These are phyloP conservation scores for Penicillium manginii DNA, from an alignment of 495 filamentous ascomycete species.

Conservation along the genomic window DNA sequence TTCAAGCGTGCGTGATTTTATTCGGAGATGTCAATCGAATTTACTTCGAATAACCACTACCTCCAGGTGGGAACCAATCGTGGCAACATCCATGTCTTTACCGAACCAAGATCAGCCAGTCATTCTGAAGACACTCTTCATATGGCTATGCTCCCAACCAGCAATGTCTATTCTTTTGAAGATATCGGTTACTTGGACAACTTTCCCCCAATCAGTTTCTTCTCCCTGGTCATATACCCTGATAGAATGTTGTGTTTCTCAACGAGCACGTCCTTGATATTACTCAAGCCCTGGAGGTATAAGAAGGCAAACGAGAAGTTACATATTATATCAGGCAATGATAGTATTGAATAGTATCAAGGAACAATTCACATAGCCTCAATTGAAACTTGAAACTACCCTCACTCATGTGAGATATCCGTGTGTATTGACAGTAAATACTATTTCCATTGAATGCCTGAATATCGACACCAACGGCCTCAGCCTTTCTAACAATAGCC, in stretches of 20 bases:
- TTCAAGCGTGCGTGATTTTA: no score
- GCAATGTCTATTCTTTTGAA: not conserved
- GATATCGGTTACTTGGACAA: not conserved
- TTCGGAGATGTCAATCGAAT: no score
- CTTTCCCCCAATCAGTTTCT: not conserved
- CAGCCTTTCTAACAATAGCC: slow-evolving; percentile 70
- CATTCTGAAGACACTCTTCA: not conserved
- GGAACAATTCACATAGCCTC: not conserved
- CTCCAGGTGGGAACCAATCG: no score
- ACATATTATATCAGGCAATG: not conserved
- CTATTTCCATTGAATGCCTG: slow-evolving; percentile 20
- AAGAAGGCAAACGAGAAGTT: not conserved
- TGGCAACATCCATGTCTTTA: no score
- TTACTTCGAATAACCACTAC: no score
- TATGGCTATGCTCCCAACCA: not conserved
- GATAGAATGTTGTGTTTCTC: not conserved
- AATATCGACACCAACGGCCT: slow-evolving; percentile 74
- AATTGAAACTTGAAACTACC: no score
- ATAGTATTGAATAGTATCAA: not conserved
- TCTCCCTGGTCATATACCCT: not conserved
- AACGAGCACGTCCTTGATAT: not conserved
- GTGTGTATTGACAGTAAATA: no score
- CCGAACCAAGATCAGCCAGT: no score
- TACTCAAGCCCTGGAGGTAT: not conserved
- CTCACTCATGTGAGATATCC: no score